Evolutionary conservation across 2,329 filamentous ascomycete genomes (phyloP), one percentile per base, ranked within the genome.

Genomic region (Sordariomycetes sp.): DNA sequence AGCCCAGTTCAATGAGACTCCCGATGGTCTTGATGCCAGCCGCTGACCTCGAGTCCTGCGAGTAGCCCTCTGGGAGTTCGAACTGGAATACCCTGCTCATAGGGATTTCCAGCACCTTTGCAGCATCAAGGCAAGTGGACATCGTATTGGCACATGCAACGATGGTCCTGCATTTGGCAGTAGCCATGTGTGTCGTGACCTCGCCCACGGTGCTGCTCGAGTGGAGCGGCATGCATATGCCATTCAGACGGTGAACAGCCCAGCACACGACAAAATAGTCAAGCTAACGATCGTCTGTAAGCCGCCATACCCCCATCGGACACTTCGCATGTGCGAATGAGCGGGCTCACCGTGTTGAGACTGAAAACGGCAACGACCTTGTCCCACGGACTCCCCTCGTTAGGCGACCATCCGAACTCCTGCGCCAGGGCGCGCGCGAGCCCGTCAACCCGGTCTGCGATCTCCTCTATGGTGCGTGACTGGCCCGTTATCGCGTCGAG

Each of bases 281-380:
- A 12, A 42, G 36, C 36, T 42, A 42, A 12, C 36, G 15, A 42
- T 13, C 12, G 4, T 10, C 36, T 15, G 36, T 15, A 13, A 42
- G 12, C 17, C 15, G 10, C 36, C 36, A 3, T n/a, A 7, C 17
- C n/a, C n/a, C n/a, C n/a, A n/a, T n/a, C n/a, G n/a, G n/a, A n/a
- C n/a, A n/a, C n/a, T n/a, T n/a, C n/a, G n/a, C n/a, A n/a, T n/a
- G n/a, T n/a, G 28, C 28, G 28, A 32, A 8, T 32, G 28, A 8
- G 28, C 28, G 3, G 3, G 64, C 78, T 59, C 69, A 89, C 86
- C 35, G 88, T 89, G 66, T 95, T 95, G 59, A 90, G 70, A 20
- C 85, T 85, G 70, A 89, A 94, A 32, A 91, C 74, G 4, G 77
- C 85, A 53, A 89, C 74, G 24, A 91, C 86, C 68, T 90, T 90